Evolutionary conservation across 176 grass and related monocot species (phyloP), one percentile per base, ranked within the genome.

Genomic region (Saccharum spontaneum): DNA sequence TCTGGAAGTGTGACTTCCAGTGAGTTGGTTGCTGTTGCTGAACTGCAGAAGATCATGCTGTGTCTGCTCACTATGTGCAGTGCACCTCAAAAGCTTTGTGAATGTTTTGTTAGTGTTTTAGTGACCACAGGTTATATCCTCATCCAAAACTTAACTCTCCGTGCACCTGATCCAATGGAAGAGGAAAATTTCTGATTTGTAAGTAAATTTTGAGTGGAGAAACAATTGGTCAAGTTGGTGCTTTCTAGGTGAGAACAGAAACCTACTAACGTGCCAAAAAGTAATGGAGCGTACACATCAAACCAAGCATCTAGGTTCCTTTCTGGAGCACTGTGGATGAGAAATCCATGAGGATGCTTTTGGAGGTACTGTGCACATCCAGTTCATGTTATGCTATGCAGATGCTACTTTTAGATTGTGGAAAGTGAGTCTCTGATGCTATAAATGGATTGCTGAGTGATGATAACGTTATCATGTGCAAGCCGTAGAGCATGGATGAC

Each of bases 261-360:
- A 79, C 84, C 45, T 79, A 52, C 38, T 79, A 76, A 80, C 71
- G 18, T 80, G 38, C 69, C 60, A 74, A 87, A 87, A 83, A 79
- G 74, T 13, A 72, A 79, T 68, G 46, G 22, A 43, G 26, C 40
- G 14, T 63, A 41, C 23, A 24, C 46, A 36, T 71, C 74, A 80
- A 87, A 84, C 40, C 54, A 87, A 80, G 75, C 80, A 90, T 90
- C 84, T 48, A 46, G 68, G 17, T 64, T 90, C 49, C 80, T 80
- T 74, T 75, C 75, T 87, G 69, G 39, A 84, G 61, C 49, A 70
- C 14, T 28, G 9, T 84, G 59, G n/a, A 80, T 76, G 69, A 83
- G 69, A 80, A 79, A 62, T 71, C 77, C 61, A 87, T 73, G 66
- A 63, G 39, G n/a, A 70, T 5, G 15, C 85, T 84, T 80, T 84